Conservation (phyloP, 2,329 filamentous ascomycete species). For the Aspergillus ruber region DNA sequence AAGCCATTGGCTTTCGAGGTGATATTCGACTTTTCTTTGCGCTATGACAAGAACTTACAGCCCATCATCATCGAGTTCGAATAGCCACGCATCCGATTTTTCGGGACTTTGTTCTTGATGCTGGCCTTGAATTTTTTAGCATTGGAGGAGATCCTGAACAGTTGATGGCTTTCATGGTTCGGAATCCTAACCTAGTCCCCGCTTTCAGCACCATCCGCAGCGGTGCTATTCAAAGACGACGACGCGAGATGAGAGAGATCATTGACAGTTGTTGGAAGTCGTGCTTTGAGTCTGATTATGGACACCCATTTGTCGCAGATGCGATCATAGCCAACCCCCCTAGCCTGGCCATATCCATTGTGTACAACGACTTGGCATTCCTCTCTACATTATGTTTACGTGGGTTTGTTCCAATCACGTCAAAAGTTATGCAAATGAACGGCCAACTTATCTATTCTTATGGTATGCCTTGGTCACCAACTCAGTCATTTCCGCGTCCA, state of each 20-base stretch:
- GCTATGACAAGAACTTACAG: conserved; percentile 58
- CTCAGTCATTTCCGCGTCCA: conserved; percentile 74
- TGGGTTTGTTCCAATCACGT: conserved; percentile 35
- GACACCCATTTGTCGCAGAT: conserved; percentile 28
- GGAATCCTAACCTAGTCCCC: conserved; percentile 78
- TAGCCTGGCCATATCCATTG: conserved; percentile 33
- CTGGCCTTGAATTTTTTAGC: conserved; percentile 67
- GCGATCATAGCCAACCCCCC: conserved; percentile 36
- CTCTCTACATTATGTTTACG: conserved; percentile 64
- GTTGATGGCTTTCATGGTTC: conserved; percentile 86
- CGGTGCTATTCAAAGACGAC: conserved; percentile 70
- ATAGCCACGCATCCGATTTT: conserved; percentile 68
- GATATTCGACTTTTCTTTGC: conserved; percentile 73
- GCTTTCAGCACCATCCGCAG: conserved; percentile 68
- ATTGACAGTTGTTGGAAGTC: conserved; percentile 67
- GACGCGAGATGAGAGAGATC: conserved; percentile 65
- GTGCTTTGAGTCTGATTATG: conserved; percentile 65
- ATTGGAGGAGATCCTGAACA: conserved; percentile 69
- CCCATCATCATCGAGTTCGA: conserved; percentile 66
- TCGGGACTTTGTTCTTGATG: conserved; percentile 61
- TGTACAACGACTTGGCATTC: conserved; percentile 28
- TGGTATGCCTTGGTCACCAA: conserved; percentile 81
- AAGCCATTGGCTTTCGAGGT: conserved; percentile 67
- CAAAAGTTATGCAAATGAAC: neutral
- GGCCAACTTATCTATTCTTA: neutral